Evolutionary conservation across 129 eudicot species (phyloP).

Genomic region (Calendula officinalis): DNA sequence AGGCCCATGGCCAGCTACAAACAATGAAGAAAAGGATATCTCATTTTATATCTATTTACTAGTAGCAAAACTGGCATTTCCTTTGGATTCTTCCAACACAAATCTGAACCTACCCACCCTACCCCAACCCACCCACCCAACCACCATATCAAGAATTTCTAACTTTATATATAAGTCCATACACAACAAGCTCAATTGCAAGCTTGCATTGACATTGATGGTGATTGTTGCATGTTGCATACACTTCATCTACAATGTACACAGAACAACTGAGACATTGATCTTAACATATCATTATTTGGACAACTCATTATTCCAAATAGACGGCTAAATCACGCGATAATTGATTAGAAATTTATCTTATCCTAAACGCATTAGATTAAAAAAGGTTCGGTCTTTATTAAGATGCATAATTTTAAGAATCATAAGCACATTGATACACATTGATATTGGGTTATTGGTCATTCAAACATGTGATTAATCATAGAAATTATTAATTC

Average conservation of each 20-base stretch:
- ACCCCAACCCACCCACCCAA: neutral
- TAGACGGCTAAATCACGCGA: slow-evolving; percentile 4
- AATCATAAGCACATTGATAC: neutral
- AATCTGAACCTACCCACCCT: slow-evolving; percentile 13
- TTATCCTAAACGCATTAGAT: neutral
- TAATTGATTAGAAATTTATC: neutral
- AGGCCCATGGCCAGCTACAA: slow-evolving; percentile 31
- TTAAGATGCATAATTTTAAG: neutral
- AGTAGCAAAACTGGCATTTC: slow-evolving; percentile 29
- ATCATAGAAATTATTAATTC: slow-evolving; percentile 7
- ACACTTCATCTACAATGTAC: slow-evolving; percentile 15
- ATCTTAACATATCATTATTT: slow-evolving; percentile 3
- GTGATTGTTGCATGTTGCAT: slow-evolving; percentile 25
- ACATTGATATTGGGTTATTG: too few species aligned
- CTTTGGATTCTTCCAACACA: slow-evolving; percentile 22
- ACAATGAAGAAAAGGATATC: slow-evolving; percentile 22
- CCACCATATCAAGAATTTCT: slow-evolving; percentile 28
- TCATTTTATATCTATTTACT: neutral
- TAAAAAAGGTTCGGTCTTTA: slow-evolving; percentile 7
- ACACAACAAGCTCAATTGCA: slow-evolving; percentile 31
- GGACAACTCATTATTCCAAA: slow-evolving; percentile 7
- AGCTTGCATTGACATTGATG: slow-evolving; percentile 30
- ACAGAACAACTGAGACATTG: slow-evolving; percentile 24
- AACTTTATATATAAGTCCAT: slow-evolving; percentile 26
- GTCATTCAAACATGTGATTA: slow-evolving; percentile 13